Base-by-base conservation (phyloP, 805 yeast genomes). In the Kodamaea kaohsiungensis region DNA sequence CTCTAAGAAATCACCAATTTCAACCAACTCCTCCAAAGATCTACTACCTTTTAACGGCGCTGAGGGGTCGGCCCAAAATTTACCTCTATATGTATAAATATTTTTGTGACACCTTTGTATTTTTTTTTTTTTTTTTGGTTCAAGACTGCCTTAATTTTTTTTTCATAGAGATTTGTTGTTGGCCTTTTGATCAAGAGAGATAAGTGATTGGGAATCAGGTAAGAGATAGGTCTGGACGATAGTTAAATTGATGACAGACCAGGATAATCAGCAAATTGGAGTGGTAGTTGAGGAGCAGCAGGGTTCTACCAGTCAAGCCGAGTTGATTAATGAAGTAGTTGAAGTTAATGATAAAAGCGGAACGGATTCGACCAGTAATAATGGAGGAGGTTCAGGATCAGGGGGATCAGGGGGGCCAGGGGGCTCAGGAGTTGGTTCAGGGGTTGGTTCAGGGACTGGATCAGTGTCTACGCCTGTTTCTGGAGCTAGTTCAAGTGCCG, bases 61-160 rank as follows among this genome's bases (percentile, higher is more conserved):
- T 40, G 45, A 40, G 45, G 45, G 45, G 45, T 40, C 45, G 25
- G 19, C 45, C 45, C 45, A 40, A 40, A 40, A 40, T 17, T 40
- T 40, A 12, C 25, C 25, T 30, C 13, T 12, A 30, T 5, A 30
- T 30, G 35, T 30, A 12, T 12, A 30, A 9, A 30, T 13, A 4
- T 16, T 40, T 16, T 19, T 40, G 17, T 40, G 45, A 22, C 25
- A 22, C n/a, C n/a, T n/a, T n/a, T 39, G 43, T 17, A 39, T 22
- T 40, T 27, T 18, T 46, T 27, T 30, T 46, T 46, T 46, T 46
- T 46, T 46, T 46, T 46, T 46, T 46, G 27, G 16, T 27, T n/a
- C 48, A 27, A 17, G 16, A 46, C 38, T 46, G 35, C 35, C 35
- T 30, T 30, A 40, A 40, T 40, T 40, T 40, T 40, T 40, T 19